Evolutionary conservation across 202 grass and related monocot species (phyloP), one percentile per base, ranked within the genome.

Genomic region (Cymbopogon flexuosus): DNA sequence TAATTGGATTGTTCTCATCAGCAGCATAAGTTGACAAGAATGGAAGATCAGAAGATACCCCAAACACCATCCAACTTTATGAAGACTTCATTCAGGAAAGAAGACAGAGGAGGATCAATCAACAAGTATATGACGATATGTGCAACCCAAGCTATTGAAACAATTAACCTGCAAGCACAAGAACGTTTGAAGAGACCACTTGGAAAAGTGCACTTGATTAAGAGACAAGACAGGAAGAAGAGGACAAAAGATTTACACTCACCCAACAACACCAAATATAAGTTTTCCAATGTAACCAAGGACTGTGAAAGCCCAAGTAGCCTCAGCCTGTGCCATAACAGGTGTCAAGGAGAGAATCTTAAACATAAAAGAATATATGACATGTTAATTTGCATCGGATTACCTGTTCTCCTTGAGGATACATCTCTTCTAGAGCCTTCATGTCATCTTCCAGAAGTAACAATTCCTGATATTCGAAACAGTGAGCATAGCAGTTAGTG

Each of bases 11-110:
- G 62, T 77, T 72, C 35, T 61, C 30, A 51, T 41, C 24, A 56
- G 37, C 27, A 84, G 46, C 23, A 59, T 42, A 59, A 73, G 31
- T 27, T 85, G 8, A 87, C 34, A 76, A 36, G 1, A 84, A 68
- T 87, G 45, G 24, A 67, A 67, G 64, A 67, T 39, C 18, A 39
- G 34, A 39, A 40, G 18, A 67, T 21, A 39, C 34, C 64, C 64
- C 64, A 67, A 67, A 67, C 64, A 21, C 64, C 18, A 40, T 67
- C 64, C 64, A 67, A 12, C 63, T 66, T 80, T 54, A 99, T 81
- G 83, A 99, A 99, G 58, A 99, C 87, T 84, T 96, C 96, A 88
- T 99, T 99, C 83, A 99, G 74, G 80, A 99, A 99, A 69, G 96
- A 89, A 65, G 96, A 93, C 69, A 96, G 83, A 74, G 96, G 96